Conservation (phyloP, 2,329 filamentous ascomycete genomes). For the Colletotrichum eremochloae region DNA sequence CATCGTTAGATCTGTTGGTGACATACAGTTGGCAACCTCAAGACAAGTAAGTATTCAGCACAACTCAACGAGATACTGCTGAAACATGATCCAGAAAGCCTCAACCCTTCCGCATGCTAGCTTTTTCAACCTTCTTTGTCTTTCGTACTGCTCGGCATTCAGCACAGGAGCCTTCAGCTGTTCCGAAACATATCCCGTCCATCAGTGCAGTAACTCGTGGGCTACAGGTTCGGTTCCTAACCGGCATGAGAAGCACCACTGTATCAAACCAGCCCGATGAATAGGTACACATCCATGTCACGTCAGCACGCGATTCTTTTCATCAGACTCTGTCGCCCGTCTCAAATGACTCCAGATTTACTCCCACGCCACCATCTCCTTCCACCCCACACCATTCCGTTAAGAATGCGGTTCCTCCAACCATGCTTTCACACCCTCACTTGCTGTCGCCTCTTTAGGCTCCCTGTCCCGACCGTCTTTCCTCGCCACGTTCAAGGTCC, state of each 20-base stretch:
- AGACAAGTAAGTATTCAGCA: neutral
- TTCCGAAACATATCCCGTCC: neutral
- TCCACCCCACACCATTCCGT: conserved; percentile 8
- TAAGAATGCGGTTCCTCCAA: conserved; percentile 28
- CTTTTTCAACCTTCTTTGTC: neutral
- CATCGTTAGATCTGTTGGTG: no score
- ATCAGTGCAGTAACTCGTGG: conserved; percentile 6
- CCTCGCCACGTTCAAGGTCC: neutral
- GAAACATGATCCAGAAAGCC: neutral
- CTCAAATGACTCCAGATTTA: conserved; percentile 20
- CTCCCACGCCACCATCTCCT: conserved; percentile 4
- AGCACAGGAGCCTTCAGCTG: neutral
- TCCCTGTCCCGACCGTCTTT: neutral
- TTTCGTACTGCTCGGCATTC: neutral
- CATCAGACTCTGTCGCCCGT: conserved; percentile 18
- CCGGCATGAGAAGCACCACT: neutral
- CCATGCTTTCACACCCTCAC: conserved; percentile 20
- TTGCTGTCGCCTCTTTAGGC: neutral
- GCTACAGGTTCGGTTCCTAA: neutral
- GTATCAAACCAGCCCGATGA: conserved; percentile 11
- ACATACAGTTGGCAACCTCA: neutral
- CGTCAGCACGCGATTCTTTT: conserved; percentile 10
- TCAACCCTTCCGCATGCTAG: neutral
- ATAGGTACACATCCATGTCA: conserved; percentile 10
- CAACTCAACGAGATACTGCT: neutral